phyloP scores from a whole-genome alignment of 208 protist genomes.

The Wallacemonas sp. region DNA sequence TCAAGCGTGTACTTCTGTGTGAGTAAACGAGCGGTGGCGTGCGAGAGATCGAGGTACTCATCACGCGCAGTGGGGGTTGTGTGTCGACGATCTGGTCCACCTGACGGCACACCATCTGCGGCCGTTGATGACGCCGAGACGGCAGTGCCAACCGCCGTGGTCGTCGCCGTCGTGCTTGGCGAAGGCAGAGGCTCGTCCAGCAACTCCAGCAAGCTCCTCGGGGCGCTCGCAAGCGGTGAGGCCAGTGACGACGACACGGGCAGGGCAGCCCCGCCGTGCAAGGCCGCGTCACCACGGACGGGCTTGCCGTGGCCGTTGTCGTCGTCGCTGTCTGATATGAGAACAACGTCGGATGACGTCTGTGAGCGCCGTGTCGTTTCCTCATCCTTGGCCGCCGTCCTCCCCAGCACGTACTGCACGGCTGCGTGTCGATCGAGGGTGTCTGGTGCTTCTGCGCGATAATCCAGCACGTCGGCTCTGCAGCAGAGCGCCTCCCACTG shows the following conservation, averaged over 20 bases:
- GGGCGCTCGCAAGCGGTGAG: neutral
- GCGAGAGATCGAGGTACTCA: conserved; percentile 72
- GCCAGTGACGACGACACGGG: neutral
- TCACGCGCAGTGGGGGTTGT: conserved; percentile 47
- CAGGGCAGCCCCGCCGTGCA: neutral
- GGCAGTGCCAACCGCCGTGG: neutral
- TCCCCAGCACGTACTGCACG: neutral
- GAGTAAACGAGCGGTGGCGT: conserved; percentile 75
- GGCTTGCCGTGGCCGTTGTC: too few species aligned
- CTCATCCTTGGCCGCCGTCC: too few species aligned
- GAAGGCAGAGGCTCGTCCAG: conserved; percentile 18
- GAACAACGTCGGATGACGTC: conserved; percentile 2
- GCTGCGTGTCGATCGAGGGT: neutral
- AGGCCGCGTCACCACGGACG: too few species aligned
- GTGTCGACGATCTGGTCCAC: neutral
- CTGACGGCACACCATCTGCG: too few species aligned
- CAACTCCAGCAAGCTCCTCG: conserved; percentile 24
- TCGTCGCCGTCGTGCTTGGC: neutral
- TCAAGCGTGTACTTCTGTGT: conserved; percentile 72
- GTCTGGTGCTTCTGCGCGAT: neutral
- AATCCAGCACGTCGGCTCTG: too few species aligned
- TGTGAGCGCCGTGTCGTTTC: neutral
- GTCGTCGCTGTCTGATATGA: neutral
- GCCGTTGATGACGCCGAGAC: neutral
- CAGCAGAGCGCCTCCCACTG: conserved; percentile 44